Percentiles rank a stretch among this genome's conserved stretches.
These are phyloP conservation scores for Backusella psychrophila DNA, from an alignment of 192 early-diverging fungal genomes.

Conservation along the genomic window DNA sequence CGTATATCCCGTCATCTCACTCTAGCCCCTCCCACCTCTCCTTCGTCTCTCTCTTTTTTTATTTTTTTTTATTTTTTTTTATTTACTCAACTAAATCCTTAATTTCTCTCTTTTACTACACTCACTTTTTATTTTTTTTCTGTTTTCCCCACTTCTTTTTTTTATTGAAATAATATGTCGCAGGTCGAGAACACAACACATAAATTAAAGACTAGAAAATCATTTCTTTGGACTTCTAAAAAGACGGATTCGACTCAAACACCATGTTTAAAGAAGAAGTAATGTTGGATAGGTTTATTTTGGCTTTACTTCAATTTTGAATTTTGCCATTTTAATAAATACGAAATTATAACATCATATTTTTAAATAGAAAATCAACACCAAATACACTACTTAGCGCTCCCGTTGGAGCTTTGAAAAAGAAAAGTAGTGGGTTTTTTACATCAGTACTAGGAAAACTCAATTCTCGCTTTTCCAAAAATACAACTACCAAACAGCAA, in stretches of 20 bases:
- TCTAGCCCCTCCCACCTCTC: neutral
- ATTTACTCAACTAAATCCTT: neutral
- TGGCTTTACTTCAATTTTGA: neutral
- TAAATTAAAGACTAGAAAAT: neutral
- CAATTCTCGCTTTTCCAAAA: neutral
- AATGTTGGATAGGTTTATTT: neutral
- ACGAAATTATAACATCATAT: neutral
- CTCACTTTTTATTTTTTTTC: neutral
- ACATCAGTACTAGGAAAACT: neutral
- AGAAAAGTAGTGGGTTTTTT: neutral
- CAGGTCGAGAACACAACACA: neutral
- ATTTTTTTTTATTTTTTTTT: neutral
- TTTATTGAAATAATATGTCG: neutral
- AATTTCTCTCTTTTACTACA: neutral
- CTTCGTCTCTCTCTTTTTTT: neutral
- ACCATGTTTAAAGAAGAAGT: neutral
- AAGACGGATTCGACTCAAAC: neutral
- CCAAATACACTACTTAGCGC: neutral
- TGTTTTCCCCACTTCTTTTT: neutral
- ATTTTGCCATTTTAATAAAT: neutral
- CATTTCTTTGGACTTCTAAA: slow-evolving; percentile 1
- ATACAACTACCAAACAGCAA: neutral
- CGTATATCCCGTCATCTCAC: neutral
- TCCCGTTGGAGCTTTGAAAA: neutral
- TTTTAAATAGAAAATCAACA: neutral